Percentiles rank a stretch among this genome's conserved stretches.
Evolutionary conservation across 495 filamentous ascomycete species (phyloP).

Genomic region (Talaromyces ruber): DNA sequence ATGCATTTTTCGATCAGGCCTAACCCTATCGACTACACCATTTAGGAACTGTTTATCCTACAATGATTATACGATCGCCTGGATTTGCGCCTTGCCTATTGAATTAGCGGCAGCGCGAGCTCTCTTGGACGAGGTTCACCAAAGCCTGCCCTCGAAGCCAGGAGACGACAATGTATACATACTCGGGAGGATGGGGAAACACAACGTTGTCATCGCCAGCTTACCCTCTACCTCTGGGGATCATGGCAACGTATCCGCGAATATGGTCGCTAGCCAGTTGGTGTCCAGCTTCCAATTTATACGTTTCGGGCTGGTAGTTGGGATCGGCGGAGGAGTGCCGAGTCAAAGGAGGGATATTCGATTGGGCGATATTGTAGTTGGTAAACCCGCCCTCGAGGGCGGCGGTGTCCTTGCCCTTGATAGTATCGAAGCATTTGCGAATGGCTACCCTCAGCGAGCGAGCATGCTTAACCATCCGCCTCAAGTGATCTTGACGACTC

Average conservation of each 20-base stretch:
- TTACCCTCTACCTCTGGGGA: constrained; percentile 21
- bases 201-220: constrained; percentile 29
- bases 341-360: constrained; percentile 17
- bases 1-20: not conserved
- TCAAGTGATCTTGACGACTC: constrained; percentile 7
- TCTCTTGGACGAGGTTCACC: not conserved
- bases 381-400: constrained; percentile 12
- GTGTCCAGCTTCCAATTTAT: not conserved
- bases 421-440: constrained; percentile 3
- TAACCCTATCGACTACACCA: no score
- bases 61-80: not conserved
- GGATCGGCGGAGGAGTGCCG: constrained; percentile 18
- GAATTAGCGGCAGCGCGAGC: not conserved
- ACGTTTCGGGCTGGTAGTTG: constrained; percentile 28
- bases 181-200: constrained; percentile 23
- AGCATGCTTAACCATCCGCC: no score
- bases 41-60: not conserved
- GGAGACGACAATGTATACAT: constrained; percentile 23
- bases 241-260: not conserved
- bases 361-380: constrained; percentile 34
- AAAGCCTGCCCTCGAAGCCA: not conserved
- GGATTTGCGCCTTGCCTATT: not conserved
- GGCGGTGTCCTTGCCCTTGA: constrained; percentile 17
- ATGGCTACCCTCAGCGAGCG: constrained; percentile 4
- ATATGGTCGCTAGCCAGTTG: not conserved